These are phyloP conservation scores for Geranium brycei DNA, from an alignment of 345 rosid species.

Conservation along the genomic window DNA sequence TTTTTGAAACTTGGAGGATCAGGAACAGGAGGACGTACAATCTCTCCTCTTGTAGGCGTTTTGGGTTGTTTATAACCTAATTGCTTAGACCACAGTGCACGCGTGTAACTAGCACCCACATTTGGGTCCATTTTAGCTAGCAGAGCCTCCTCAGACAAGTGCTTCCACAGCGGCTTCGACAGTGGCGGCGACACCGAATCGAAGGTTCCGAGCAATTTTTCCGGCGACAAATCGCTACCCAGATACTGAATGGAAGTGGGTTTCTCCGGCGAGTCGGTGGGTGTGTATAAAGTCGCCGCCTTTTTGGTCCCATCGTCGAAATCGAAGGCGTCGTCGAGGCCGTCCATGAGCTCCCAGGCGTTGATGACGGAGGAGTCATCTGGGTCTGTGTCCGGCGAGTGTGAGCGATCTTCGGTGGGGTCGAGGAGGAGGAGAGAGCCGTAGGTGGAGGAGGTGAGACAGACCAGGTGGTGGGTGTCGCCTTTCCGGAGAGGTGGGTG, in stretches of 20 bases:
- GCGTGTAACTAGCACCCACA: conserved; percentile 49
- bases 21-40: conserved; percentile 21
- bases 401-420: not conserved
- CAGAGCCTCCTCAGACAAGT: conserved; percentile 57
- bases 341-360: conserved; percentile 24
- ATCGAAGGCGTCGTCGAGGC: conserved; percentile 14
- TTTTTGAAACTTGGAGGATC: conserved; percentile 7
- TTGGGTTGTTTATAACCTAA: conserved; percentile 16
- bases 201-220: conserved; percentile 14
- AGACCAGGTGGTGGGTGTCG: conserved; percentile 21
- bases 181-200: conserved; percentile 6
- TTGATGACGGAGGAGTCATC: conserved; percentile 14
- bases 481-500: conserved; percentile 16
- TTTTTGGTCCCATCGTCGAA: not conserved
- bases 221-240: conserved; percentile 13
- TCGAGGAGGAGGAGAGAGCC: conserved; percentile 21
- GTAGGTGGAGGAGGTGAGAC: conserved; percentile 24
- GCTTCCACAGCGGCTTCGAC: conserved; percentile 52
- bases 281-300: conserved; percentile 1
- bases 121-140: conserved; percentile 49
- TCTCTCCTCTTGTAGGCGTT: not conserved
- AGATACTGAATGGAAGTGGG: conserved; percentile 7
- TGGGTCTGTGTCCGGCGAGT: not conserved
- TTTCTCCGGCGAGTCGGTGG: not conserved
- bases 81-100: conserved; percentile 58